phyloP scores from a whole-genome alignment of 2,329 filamentous ascomycete genomes.

The Thielaviopsis euricoi region DNA sequence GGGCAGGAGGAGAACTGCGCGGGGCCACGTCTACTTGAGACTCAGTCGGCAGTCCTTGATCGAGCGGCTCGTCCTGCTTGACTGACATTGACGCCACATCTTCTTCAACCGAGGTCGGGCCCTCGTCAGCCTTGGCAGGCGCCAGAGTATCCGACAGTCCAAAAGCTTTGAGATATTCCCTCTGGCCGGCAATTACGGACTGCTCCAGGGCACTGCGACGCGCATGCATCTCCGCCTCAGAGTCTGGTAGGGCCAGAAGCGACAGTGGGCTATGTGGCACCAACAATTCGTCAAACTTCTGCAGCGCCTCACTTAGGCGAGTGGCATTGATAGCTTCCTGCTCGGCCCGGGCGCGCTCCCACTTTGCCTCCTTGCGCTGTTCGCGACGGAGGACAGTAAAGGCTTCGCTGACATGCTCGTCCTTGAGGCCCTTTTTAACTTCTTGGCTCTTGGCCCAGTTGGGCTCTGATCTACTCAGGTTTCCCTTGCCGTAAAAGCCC shows the following conservation, averaged over 20 bases:
- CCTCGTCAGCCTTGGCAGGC: too few species aligned
- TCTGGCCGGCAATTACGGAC: conserved; percentile 4
- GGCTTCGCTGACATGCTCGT: conserved; percentile 62
- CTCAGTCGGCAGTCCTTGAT: neutral
- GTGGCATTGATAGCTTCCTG: conserved; percentile 68
- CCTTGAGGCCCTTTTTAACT: conserved; percentile 47
- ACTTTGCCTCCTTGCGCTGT: conserved; percentile 70
- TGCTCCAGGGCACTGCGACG: conserved; percentile 1
- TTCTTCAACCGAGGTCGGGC: too few species aligned
- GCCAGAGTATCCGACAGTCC: neutral
- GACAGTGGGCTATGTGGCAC: conserved; percentile 25
- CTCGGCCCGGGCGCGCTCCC: conserved; percentile 79
- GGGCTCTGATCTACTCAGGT: conserved; percentile 81
- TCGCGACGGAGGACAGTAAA: conserved; percentile 59
- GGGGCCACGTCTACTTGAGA: neutral
- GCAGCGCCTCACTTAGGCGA: conserved; percentile 27
- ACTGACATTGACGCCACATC: too few species aligned
- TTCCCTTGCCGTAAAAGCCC: conserved; percentile 94
- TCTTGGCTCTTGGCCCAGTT: conserved; percentile 80
- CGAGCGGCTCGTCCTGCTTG: too few species aligned
- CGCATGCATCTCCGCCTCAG: conserved; percentile 21
- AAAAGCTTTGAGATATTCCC: conserved; percentile 8
- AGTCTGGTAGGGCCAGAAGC: conserved; percentile 41
- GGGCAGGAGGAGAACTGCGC: conserved; percentile 3
- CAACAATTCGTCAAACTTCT: conserved; percentile 4